Conservation (phyloP, 2,329 filamentous ascomycete species). For the Anthostomella pinea region DNA sequence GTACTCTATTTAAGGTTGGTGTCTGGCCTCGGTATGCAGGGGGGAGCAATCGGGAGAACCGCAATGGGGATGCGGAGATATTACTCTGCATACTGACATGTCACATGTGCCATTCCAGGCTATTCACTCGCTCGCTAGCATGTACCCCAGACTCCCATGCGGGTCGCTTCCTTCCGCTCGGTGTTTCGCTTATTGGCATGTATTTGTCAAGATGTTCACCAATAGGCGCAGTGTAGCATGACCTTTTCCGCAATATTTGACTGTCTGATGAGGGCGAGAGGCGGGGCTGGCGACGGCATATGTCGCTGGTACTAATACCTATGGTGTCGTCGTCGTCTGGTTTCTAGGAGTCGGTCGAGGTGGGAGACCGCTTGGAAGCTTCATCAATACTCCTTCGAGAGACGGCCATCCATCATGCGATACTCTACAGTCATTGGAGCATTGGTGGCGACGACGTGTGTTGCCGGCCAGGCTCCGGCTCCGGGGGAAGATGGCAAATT, state of each 20-base stretch:
- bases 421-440: constrained; percentile 16
- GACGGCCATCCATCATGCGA: constrained; percentile 18
- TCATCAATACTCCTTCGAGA: background rate
- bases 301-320: no score
- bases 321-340: no score
- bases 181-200: constrained; percentile 5
- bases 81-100: no score
- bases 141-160: constrained; percentile 20
- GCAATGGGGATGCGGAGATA: no score
- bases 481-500: constrained; percentile 31
- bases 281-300: no score
- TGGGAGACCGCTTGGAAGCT: constrained; percentile 9
- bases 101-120: constrained; percentile 20
- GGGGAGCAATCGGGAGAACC: no score
- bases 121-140: constrained; percentile 18
- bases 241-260: no score
- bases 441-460: constrained; percentile 21
- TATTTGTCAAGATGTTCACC: constrained; percentile 3
- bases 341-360: constrained; percentile 1
- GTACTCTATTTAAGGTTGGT: no score
- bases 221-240: background rate
- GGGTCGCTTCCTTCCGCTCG: constrained; percentile 19
- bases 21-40: no score
- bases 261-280: no score
- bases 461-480: constrained; percentile 18